Conservation (phyloP, 768 basidiomycete species). For the Rhodotorula graminis region DNA sequence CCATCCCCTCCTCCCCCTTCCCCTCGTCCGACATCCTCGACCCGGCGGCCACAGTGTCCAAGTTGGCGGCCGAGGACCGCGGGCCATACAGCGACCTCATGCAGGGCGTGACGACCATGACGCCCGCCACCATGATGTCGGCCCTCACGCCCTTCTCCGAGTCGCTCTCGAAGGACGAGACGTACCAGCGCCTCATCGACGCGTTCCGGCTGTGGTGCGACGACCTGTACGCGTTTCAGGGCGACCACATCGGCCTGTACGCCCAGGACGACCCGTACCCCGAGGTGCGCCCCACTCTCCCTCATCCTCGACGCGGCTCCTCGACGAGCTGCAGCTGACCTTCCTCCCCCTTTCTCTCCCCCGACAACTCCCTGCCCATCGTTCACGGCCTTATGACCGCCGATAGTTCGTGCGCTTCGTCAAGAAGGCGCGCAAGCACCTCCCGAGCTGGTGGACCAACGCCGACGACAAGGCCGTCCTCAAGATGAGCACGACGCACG, state of each 20-base stretch:
- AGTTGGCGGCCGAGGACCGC: not conserved
- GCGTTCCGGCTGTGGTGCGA: not conserved
- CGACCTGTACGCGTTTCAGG: not conserved
- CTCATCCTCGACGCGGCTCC: too few relatives aligned
- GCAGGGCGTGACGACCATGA: not conserved
- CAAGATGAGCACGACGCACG: not conserved
- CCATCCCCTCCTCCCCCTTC: not conserved
- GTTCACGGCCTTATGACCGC: too few relatives aligned
- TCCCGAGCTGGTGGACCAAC: slow-evolving; percentile 11
- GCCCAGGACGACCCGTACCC: slow-evolving; percentile 14
- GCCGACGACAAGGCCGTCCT: not conserved
- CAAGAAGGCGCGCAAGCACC: slow-evolving; percentile 3
- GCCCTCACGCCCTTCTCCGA: not conserved
- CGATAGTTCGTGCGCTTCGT: slow-evolving; percentile 14
- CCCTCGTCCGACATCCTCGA: not conserved
- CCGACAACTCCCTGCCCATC: too few relatives aligned
- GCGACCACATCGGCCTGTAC: not conserved
- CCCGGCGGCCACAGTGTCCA: not conserved
- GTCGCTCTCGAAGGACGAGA: not conserved
- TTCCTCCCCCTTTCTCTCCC: not conserved
- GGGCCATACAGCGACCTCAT: not conserved
- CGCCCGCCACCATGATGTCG: not conserved
- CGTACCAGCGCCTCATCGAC: slow-evolving; percentile 7
- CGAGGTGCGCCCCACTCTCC: not conserved
- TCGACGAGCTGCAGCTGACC: too few relatives aligned